phyloP scores from a whole-genome alignment of 495 filamentous ascomycete genomes.

The Acidomyces sp. region DNA sequence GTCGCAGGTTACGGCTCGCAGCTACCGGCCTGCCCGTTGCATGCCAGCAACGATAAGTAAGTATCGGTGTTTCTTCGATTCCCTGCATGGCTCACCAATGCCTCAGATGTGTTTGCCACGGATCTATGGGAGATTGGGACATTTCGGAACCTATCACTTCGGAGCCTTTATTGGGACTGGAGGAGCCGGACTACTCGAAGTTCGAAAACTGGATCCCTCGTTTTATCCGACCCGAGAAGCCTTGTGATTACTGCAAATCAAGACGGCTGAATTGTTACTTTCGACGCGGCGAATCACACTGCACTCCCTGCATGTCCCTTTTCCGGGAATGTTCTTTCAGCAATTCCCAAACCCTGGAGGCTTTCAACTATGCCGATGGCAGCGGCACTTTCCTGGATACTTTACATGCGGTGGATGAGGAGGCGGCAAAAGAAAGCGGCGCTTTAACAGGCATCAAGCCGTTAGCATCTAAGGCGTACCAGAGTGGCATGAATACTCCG shows the following conservation, averaged over 20 bases:
- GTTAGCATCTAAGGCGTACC: constrained; percentile 25
- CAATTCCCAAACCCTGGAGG: constrained; percentile 25
- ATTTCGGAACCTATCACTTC: not conserved
- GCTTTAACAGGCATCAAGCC: constrained; percentile 24
- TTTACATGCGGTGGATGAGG: constrained; percentile 39
- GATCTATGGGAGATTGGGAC: not conserved
- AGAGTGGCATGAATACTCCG: constrained; percentile 2
- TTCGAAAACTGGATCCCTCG: constrained; percentile 29
- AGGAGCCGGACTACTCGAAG: constrained; percentile 16
- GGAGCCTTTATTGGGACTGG: not conserved
- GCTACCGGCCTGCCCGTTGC: no score
- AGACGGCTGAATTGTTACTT: constrained; percentile 65
- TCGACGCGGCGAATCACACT: constrained; percentile 52
- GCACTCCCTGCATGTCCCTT: constrained; percentile 66
- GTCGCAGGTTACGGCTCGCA: no score
- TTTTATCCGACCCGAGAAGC: constrained; percentile 35
- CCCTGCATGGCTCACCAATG: no score
- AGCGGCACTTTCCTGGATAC: constrained; percentile 38
- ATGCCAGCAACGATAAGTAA: no score
- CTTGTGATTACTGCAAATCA: constrained; percentile 59
- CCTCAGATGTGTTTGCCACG: constrained; percentile 3
- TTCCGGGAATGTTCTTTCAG: constrained; percentile 59
- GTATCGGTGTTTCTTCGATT: no score
- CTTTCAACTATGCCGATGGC: constrained; percentile 33
- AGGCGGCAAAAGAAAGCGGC: constrained; percentile 34